A percentile compares a stretch with the other conserved stretches of the same genome.
Evolutionary conservation across 2,329 filamentous ascomycete genomes (phyloP).

Genomic region (Arthrobotrys musiformis): DNA sequence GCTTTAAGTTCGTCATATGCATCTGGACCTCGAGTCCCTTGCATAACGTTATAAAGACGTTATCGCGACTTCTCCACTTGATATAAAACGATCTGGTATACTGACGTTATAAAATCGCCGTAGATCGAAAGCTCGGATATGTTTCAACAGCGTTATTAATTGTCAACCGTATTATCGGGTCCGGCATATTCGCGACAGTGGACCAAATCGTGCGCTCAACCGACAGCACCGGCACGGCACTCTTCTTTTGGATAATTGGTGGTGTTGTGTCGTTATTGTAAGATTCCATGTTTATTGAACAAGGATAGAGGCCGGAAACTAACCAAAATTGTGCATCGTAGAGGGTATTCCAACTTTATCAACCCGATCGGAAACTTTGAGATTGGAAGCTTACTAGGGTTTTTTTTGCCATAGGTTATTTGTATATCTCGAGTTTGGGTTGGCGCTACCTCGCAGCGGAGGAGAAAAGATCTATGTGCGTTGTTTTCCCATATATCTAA

Average conservation of each 20-base stretch:
- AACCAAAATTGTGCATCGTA: slow-evolving; percentile 15
- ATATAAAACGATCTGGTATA: neutral
- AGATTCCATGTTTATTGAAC: neutral
- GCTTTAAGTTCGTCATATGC: too few relatives aligned
- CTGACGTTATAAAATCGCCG: slow-evolving; percentile 32
- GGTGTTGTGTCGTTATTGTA: slow-evolving; percentile 53
- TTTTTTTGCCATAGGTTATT: slow-evolving; percentile 66
- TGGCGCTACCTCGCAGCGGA: slow-evolving; percentile 71
- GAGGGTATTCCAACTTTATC: slow-evolving; percentile 30
- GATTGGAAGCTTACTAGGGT: slow-evolving; percentile 19
- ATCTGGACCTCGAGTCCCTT: neutral
- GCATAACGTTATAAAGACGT: slow-evolving; percentile 30
- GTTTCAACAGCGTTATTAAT: slow-evolving; percentile 69
- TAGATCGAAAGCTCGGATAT: slow-evolving; percentile 67
- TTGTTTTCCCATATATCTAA: slow-evolving; percentile 19
- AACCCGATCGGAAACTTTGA: neutral
- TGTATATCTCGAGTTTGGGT: slow-evolving; percentile 73
- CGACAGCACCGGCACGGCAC: slow-evolving; percentile 68
- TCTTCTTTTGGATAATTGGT: slow-evolving; percentile 68
- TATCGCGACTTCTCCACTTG: neutral
- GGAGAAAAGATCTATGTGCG: slow-evolving; percentile 70
- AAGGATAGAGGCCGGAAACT: neutral
- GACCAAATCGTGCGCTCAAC: slow-evolving; percentile 69
- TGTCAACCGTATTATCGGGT: slow-evolving; percentile 71
- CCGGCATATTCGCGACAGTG: slow-evolving; percentile 70